Evolutionary conservation across 192 early-diverging fungal species (phyloP).

Genomic region (Podila epicladia): DNA sequence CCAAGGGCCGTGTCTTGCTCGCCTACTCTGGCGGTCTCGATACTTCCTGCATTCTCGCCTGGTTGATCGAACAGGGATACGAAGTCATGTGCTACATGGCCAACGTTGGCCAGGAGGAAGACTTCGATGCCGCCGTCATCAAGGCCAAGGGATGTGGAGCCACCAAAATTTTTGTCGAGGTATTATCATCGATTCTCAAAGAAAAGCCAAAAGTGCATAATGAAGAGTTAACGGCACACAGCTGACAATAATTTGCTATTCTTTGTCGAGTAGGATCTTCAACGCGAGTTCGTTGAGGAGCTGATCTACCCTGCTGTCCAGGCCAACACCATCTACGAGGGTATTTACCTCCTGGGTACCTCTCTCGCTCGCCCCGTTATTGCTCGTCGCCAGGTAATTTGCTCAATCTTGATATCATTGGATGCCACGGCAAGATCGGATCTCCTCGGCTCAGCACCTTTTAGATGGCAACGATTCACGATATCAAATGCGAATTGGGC

Average conservation of each 20-base stretch:
- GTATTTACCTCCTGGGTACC: constrained; percentile 96
- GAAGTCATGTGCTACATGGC: constrained; percentile 98
- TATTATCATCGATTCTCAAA: constrained; percentile 30
- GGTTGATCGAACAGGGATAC: constrained; percentile 98
- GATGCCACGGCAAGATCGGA: background rate
- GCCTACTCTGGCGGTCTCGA: constrained; percentile 99
- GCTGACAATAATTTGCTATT: background rate
- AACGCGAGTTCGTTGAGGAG: constrained; percentile 93
- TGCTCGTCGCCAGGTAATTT: constrained; percentile 67
- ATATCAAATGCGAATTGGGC: background rate
- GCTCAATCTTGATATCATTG: background rate
- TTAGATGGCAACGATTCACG: background rate
- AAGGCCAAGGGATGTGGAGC: constrained; percentile 97
- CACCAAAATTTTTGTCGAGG: constrained; percentile 93
- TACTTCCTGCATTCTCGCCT: constrained; percentile 98
- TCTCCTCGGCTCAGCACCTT: background rate
- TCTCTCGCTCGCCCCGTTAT: constrained; percentile 98
- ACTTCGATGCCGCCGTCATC: constrained; percentile 91
- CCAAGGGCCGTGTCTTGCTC: constrained; percentile 89
- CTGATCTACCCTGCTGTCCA: constrained; percentile 93
- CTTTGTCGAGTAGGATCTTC: constrained; percentile 74
- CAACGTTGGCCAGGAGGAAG: constrained; percentile 98
- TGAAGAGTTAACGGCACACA: background rate
- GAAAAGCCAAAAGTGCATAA: background rate
- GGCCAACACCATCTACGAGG: constrained; percentile 95